phyloP scores from a whole-genome alignment of 2,329 filamentous ascomycete genomes.

The Huntiella decipiens region DNA sequence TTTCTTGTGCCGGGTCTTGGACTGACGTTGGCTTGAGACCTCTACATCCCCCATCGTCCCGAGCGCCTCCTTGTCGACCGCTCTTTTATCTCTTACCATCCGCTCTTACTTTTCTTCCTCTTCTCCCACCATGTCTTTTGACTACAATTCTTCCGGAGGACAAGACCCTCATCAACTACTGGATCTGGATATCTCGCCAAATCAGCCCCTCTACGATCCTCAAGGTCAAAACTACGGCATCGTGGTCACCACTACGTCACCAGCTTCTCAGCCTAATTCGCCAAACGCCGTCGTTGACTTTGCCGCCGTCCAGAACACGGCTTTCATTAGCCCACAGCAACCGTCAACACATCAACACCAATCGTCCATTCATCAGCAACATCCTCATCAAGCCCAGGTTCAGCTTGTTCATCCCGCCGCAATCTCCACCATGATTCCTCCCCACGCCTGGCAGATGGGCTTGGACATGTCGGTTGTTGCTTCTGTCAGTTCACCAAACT shows the following conservation, averaged over 20 bases:
- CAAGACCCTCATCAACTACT: slow-evolving; percentile 7
- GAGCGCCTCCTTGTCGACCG: slow-evolving; percentile 5
- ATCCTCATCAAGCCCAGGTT: slow-evolving; percentile 4
- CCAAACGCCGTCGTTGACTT: slow-evolving; percentile 15
- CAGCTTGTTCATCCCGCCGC: slow-evolving; percentile 8
- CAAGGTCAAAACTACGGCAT: slow-evolving; percentile 17
- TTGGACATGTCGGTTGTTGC: slow-evolving; percentile 30
- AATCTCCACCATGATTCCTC: slow-evolving; percentile 17
- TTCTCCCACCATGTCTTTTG: slow-evolving; percentile 10
- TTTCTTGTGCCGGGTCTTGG: slow-evolving; percentile 4
- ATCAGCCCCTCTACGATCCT: slow-evolving; percentile 10
- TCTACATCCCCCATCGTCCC: slow-evolving; percentile 2
- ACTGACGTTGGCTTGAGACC: slow-evolving; percentile 8
- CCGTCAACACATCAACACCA: neutral
- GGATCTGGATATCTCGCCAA: slow-evolving; percentile 3
- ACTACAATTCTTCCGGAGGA: slow-evolving; percentile 9
- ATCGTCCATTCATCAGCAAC: slow-evolving; percentile 17
- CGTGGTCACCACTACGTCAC: slow-evolving; percentile 2
- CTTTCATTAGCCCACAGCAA: slow-evolving; percentile 3
- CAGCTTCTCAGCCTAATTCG: slow-evolving; percentile 3
- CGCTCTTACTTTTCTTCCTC: slow-evolving; percentile 6
- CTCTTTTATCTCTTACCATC: slow-evolving; percentile 5
- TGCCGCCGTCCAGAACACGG: slow-evolving; percentile 8
- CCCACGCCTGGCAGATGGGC: slow-evolving; percentile 30
- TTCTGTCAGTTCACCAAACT: slow-evolving; percentile 28